Evolutionary conservation across 495 filamentous ascomycete species (phyloP), one percentile per base, ranked within the genome.

Genomic region (Xylaria castorea): DNA sequence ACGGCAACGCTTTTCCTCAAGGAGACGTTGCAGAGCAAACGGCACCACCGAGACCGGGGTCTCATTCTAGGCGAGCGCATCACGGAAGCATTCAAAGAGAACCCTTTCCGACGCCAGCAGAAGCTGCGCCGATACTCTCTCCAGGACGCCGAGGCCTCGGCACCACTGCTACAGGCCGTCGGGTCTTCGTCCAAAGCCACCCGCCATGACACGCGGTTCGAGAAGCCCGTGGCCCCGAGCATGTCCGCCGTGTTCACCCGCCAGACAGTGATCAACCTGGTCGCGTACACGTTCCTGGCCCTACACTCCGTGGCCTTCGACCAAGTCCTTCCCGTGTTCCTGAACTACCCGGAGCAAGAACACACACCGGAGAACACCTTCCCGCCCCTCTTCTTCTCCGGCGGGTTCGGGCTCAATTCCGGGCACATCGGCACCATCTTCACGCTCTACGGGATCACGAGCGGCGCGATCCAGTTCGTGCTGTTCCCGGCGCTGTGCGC

Each of bases 281-380:
- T 93, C 7, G 86, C 89, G 0, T 97, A 96, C 77, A 91, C 89
- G 12, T 82, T 94, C 50, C 84, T 96, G 30, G 91, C 93, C 5
- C 83, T 95, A 36, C 93, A 96, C 73, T 88, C 87, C 6, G 88
- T 95, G 66, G 91, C 91, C 0, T 96, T 89, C 77, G 93, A 97
- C 79, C 92, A 95, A 68, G 84, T 94, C 9, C 84, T 96, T 5
- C 92, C 93, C 1, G 91, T 95, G 1, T 95, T 95, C 76, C 87
- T 96, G 78, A 92, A 95, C 79, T 90, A 90, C 75, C 93, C 91
- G 0, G 77, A 75, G 5, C 87, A 91, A 72, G 72, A 68, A 14
- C 75, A 84, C 36, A 78, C 78, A 1, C 78, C 86, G 0, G 79
- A 88, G 38, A 91, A 92, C 77, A 90, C 90, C 0, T 83, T 86